These are phyloP conservation scores for Emericellopsis atlantica DNA, from an alignment of 2,329 filamentous ascomycete genomes.

Conservation along the genomic window DNA sequence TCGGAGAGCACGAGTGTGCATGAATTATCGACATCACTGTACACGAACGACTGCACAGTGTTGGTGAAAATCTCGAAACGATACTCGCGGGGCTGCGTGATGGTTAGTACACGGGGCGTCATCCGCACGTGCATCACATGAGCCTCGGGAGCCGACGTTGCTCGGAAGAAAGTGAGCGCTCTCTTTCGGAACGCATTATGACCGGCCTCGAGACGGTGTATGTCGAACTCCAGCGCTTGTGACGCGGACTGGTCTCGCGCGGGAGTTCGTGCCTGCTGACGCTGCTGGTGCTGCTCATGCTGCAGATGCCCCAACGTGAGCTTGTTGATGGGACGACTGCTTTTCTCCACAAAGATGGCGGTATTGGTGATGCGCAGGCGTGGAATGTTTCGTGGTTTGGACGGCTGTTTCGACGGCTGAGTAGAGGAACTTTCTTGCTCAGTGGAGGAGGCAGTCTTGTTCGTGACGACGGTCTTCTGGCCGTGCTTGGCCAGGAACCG, in stretches of 20 bases:
- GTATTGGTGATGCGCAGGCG: constrained; percentile 16
- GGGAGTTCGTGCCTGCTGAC: constrained; percentile 5
- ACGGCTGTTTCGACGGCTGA: background rate
- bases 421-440: too few species aligned
- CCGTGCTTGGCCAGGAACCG: constrained; percentile 26
- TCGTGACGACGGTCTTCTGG: constrained; percentile 8
- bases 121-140: constrained; percentile 23
- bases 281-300: constrained; percentile 12
- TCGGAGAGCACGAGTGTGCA: constrained; percentile 38
- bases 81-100: constrained; percentile 15
- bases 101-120: constrained; percentile 24
- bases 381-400: constrained; percentile 8
- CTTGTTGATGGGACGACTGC: constrained; percentile 17
- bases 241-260: constrained; percentile 5
- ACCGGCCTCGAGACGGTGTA: background rate
- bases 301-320: constrained; percentile 13
- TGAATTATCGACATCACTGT: constrained; percentile 24
- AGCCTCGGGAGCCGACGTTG: constrained; percentile 23
- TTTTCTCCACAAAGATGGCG: constrained; percentile 16
- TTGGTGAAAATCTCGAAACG: constrained; percentile 27
- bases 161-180: constrained; percentile 23
- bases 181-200: constrained; percentile 1
- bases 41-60: constrained; percentile 32
- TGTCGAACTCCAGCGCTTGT: constrained; percentile 5
- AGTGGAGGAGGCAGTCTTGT: background rate